phyloP scores from a whole-genome alignment of 305 asterid genomes.

The Fraxinus sp. region DNA sequence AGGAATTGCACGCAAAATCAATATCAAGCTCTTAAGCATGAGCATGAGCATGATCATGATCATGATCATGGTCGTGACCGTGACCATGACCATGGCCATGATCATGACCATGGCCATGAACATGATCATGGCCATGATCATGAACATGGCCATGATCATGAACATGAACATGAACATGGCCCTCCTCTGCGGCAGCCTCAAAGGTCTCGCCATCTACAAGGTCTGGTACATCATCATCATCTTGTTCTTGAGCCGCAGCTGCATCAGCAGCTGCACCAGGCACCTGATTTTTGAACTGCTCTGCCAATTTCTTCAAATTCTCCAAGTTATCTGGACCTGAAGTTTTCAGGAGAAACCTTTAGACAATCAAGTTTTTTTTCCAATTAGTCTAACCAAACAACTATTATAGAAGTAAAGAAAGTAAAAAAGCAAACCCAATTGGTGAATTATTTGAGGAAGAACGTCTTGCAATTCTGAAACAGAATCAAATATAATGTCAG shows the following conservation, averaged over 20 bases:
- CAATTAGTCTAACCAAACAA: not conserved
- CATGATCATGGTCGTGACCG: not conserved
- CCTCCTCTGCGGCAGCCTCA: constrained; percentile 78
- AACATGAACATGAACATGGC: not conserved
- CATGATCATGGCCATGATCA: not conserved
- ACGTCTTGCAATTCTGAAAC: constrained; percentile 78
- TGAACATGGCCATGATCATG: not conserved
- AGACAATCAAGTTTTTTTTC: not conserved
- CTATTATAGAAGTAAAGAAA: not conserved
- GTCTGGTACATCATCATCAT: constrained; percentile 74
- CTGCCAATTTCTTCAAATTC: constrained; percentile 74
- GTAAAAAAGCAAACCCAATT: constrained; percentile 50
- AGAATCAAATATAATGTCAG: constrained; percentile 13
- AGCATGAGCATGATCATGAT: not conserved
- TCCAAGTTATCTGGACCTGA: constrained; percentile 96
- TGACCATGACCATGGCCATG: not conserved
- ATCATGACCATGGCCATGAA: not conserved
- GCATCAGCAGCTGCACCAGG: constrained; percentile 43
- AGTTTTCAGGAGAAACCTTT: not conserved
- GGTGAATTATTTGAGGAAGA: constrained; percentile 86
- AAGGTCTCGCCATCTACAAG: constrained; percentile 70
- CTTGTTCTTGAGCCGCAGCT: constrained; percentile 27
- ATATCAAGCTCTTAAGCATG: constrained; percentile 25
- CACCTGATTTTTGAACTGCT: constrained; percentile 72
- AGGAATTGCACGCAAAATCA: constrained; percentile 36